Evolutionary conservation across 345 rosid species (phyloP).

Genomic region (Sonneratia alba): DNA sequence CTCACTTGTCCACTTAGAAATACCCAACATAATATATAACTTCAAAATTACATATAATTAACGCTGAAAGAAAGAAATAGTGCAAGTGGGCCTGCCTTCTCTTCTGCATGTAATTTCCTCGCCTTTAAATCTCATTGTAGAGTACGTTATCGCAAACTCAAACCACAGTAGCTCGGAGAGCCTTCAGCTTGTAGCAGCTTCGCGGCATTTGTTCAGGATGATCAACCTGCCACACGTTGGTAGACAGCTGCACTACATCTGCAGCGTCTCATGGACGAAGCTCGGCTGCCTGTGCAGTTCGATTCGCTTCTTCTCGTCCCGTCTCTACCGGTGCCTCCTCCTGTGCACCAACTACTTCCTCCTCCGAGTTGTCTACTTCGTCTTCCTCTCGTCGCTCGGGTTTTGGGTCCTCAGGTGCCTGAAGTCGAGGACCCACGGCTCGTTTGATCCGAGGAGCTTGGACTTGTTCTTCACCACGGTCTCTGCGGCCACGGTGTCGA

Average conservation of each 20-base stretch:
- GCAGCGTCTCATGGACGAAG: not conserved
- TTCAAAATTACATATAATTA: no score
- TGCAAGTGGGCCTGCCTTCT: no score
- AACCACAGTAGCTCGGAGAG: not conserved
- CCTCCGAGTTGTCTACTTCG: conserved; percentile 32
- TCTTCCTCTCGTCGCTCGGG: conserved; percentile 25
- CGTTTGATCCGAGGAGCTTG: conserved; percentile 24
- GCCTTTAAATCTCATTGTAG: no score
- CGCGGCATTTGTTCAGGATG: not conserved
- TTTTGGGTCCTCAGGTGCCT: conserved; percentile 15
- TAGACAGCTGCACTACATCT: not conserved
- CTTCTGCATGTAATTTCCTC: no score
- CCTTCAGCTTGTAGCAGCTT: not conserved
- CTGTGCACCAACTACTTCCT: conserved; percentile 20
- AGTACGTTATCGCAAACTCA: no score
- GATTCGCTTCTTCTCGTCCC: conserved; percentile 5
- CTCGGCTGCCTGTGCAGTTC: not conserved
- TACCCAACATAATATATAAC: no score
- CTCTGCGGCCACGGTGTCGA: conserved; percentile 52
- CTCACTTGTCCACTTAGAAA: no score
- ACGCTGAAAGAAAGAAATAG: no score
- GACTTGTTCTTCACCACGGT: conserved; percentile 67
- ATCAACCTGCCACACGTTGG: not conserved
- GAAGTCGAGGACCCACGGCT: conserved; percentile 24
- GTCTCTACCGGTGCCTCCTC: not conserved